These are phyloP conservation scores for Angomonas ambiguus DNA, from an alignment of 208 protist genomes.

Conservation along the genomic window DNA sequence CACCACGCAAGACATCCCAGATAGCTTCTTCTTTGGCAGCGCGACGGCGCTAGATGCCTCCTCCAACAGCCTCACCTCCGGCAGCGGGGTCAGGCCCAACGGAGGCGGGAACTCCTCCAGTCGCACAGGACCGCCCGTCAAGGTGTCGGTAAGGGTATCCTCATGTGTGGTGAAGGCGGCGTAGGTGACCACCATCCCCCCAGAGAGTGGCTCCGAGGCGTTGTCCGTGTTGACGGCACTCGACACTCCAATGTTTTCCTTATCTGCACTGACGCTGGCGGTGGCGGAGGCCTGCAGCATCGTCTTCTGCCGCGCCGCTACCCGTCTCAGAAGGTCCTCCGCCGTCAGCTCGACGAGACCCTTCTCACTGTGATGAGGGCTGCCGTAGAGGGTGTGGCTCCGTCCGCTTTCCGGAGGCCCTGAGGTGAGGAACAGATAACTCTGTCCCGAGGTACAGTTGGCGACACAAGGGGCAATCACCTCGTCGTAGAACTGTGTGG, in stretches of 20 bases:
- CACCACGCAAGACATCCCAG: constrained; percentile 73
- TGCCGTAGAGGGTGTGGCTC: constrained; percentile 85
- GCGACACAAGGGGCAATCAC: constrained; percentile 78
- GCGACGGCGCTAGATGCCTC: constrained; percentile 40
- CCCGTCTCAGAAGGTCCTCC: constrained; percentile 55
- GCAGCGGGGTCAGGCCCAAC: constrained; percentile 56
- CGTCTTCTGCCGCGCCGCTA: constrained; percentile 25
- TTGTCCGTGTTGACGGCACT: background rate
- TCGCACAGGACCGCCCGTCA: constrained; percentile 44
- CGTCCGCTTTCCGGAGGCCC: constrained; percentile 76
- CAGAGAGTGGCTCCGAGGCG: background rate
- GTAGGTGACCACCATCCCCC: constrained; percentile 66
- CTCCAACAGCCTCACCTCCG: constrained; percentile 68
- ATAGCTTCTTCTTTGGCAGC: constrained; percentile 63
- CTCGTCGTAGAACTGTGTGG: constrained; percentile 66
- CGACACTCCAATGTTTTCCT: constrained; percentile 10
- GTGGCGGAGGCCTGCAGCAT: constrained; percentile 27
- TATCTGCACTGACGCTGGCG: constrained; percentile 1
- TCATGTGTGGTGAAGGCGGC: constrained; percentile 73
- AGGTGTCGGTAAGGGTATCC: constrained; percentile 51
- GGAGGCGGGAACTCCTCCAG: constrained; percentile 77
- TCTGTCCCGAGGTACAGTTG: constrained; percentile 74
- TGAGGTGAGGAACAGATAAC: constrained; percentile 76
- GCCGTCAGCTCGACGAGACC: constrained; percentile 79
- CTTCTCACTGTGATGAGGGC: constrained; percentile 70